Evolutionary conservation across 371 early-diverging fungal species (phyloP).

Genomic region (Mucor saturninus): DNA sequence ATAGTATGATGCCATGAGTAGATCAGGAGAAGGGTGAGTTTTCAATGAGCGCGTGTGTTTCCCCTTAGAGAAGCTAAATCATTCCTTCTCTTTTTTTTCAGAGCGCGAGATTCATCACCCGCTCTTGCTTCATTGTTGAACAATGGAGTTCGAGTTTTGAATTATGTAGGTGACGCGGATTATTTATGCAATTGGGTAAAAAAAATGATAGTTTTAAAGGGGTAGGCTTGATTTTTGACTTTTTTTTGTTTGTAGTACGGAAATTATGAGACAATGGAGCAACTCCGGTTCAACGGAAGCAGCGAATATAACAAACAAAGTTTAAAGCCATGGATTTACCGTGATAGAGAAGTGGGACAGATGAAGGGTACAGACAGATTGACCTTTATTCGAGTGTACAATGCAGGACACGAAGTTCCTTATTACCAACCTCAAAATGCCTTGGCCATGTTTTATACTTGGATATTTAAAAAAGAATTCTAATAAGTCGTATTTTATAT

Average conservation of each 20-base stretch:
- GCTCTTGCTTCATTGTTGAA: constrained; percentile 60
- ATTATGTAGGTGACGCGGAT: constrained; percentile 91
- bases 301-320: constrained; percentile 50
- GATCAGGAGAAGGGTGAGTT: constrained; percentile 16
- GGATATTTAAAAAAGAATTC: constrained; percentile 33
- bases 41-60: neutral
- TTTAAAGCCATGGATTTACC: constrained; percentile 39
- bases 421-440: constrained; percentile 60
- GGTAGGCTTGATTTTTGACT: neutral
- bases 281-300: constrained; percentile 84
- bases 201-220: neutral
- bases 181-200: constrained; percentile 89
- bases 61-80: neutral
- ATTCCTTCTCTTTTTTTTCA: neutral
- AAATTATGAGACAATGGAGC: constrained; percentile 85
- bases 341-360: constrained; percentile 67
- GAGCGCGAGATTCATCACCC: constrained; percentile 11
- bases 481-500: constrained; percentile 3
- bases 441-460: constrained; percentile 67
- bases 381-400: constrained; percentile 85
- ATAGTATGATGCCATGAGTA: constrained; percentile 14
- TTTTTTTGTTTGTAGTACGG: constrained; percentile 46
- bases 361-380: constrained; percentile 58
- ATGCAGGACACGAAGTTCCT: constrained; percentile 91
- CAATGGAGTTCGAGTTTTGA: constrained; percentile 74